Evolutionary conservation across 495 filamentous ascomycete species (phyloP), one percentile per base, ranked within the genome.

Genomic region (Podospora comata): DNA sequence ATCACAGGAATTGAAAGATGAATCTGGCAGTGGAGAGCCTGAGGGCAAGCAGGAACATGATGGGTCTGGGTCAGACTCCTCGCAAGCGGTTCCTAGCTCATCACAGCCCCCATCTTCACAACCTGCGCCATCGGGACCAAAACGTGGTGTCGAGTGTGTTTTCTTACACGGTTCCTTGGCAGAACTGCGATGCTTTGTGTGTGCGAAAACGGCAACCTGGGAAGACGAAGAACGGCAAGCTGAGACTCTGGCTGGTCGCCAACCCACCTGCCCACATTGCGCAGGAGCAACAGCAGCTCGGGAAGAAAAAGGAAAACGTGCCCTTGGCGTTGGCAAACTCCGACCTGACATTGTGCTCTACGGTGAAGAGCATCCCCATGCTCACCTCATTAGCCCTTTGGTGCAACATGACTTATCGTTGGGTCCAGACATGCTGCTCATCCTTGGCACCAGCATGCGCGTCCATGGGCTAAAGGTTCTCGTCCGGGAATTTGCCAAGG

Each of bases 271-370:
- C 65, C 84, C 85, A 4, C 81, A 83, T 32, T 91, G 89, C 70
- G 81, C 77, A 1, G 80, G 81, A 3, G 82, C 84, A 27, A 86
- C 86, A 34, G 82, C 83, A 7, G 82, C 83, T 18, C 81, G 89
- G 0, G 81, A 84, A 63, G 85, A 86, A 67, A 82, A 79, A 60
- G 89, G 89, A 27, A 89, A 90, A 72, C 80, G 89, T 18, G 86
- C 85, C 0, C 81, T 88, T 2, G 85, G 85, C 5, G 79, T 91
- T 13, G 89, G 89, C 63, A 83, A 84, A 60, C 77, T 87, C 5
- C 78, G 89, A n/a, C 89, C 89, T 0, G 88, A 91, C 68, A 87
- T 91, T 63, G 89, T 91, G 0, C 76, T 91, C 0, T 91, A 91
- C 70, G 88, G 88, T 5, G 89, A 91, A 68, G 89, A 90, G 54